These are phyloP conservation scores for Corrigiola litoralis DNA, from an alignment of 179 eudicot species.

Conservation along the genomic window DNA sequence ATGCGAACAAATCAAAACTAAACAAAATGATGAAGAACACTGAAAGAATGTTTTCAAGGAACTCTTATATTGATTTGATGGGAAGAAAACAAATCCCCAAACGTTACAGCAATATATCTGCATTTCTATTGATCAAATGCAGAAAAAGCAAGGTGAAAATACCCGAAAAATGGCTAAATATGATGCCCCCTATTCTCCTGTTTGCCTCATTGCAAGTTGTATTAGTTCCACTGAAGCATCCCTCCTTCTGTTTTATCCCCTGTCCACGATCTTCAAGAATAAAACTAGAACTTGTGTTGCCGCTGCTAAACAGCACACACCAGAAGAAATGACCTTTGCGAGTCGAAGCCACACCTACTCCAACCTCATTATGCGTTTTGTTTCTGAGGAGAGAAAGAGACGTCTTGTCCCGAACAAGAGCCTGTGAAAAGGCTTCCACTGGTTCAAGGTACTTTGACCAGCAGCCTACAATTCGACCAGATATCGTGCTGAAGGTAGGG, in stretches of 20 bases:
- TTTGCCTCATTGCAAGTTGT: conserved; percentile 40
- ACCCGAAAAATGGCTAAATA: neutral
- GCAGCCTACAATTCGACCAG: conserved; percentile 57
- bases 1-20: no score
- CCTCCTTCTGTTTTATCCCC: conserved; percentile 67
- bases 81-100: neutral
- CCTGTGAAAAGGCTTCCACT: conserved; percentile 45
- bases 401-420: conserved; percentile 33
- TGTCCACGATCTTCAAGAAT: conserved; percentile 61
- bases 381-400: conserved; percentile 37
- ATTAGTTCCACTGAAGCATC: conserved; percentile 69
- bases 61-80: no score
- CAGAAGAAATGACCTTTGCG: conserved; percentile 49
- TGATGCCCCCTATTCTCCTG: conserved; percentile 8
- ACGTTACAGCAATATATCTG: neutral
- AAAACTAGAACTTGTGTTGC: conserved; percentile 42
- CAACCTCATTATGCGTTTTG: conserved; percentile 57
- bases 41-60: no score
- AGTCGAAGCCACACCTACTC: conserved; percentile 47
- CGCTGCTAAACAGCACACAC: conserved; percentile 60
- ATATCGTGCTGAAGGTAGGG: conserved; percentile 54
- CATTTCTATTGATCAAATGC: neutral
- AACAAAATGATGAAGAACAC: no score
- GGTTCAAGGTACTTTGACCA: conserved; percentile 46
- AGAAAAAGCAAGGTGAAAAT: conserved; percentile 5